These are phyloP conservation scores for Dactylellina cionopaga DNA, from an alignment of 2,329 filamentous ascomycete species.

Conservation along the genomic window DNA sequence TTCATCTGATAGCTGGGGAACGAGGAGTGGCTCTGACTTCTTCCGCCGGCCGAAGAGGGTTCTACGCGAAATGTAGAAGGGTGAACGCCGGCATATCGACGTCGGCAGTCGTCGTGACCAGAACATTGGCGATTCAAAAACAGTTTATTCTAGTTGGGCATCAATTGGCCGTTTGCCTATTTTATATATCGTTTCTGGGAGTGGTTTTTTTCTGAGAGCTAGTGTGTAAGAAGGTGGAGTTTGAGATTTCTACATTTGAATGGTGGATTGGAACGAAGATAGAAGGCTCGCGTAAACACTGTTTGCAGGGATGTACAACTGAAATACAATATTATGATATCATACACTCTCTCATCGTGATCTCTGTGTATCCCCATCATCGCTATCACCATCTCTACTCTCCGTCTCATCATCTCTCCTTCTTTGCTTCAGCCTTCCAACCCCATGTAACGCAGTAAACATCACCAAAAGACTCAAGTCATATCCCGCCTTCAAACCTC, in stretches of 20 bases:
- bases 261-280: neutral
- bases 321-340: neutral
- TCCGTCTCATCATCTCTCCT: neutral
- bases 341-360: neutral
- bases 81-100: conserved; percentile 1
- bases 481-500: conserved; percentile 70
- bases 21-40: conserved; percentile 5
- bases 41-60: neutral
- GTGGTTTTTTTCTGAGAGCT: too few relatives aligned
- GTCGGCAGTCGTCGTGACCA: neutral
- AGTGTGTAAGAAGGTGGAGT: too few relatives aligned
- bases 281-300: neutral
- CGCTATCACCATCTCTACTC: neutral
- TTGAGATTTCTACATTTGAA: too few relatives aligned
- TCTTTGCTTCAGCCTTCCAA: conserved; percentile 27
- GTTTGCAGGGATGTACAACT: neutral
- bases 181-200: too few relatives aligned
- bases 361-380: neutral
- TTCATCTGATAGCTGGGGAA: conserved; percentile 35
- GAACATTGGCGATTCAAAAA: neutral
- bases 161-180: neutral
- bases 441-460: conserved; percentile 59
- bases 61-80: neutral
- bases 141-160: neutral
- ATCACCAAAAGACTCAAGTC: conserved; percentile 69